Percentiles rank a stretch among this genome's conserved stretches.
These are phyloP conservation scores for Avena sativa DNA, from an alignment of 176 grass and related monocot genomes.

Conservation along the genomic window DNA sequence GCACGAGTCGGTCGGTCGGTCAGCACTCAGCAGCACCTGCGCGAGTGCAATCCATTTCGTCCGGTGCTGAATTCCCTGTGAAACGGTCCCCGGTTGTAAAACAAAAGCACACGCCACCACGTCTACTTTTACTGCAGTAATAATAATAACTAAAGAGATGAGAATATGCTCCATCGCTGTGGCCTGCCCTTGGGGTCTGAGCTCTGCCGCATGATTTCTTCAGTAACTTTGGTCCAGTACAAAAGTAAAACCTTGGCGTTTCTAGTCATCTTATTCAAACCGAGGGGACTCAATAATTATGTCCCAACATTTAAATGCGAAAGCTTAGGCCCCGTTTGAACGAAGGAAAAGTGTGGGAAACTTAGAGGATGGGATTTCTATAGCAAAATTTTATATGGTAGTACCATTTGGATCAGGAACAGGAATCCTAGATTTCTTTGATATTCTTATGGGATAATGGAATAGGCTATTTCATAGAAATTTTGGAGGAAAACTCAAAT, in stretches of 20 bases:
- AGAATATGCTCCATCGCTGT: conserved; percentile 36
- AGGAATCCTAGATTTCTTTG: too few species aligned
- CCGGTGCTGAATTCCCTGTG: conserved; percentile 47
- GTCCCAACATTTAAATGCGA: too few species aligned
- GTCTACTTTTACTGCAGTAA: conserved; percentile 30
- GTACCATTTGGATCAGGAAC: too few species aligned
- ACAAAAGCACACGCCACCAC: conserved; percentile 12
- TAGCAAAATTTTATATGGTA: too few species aligned
- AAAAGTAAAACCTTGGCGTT: neutral
- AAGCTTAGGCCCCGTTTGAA: too few species aligned
- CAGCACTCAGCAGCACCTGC: conserved; percentile 15
- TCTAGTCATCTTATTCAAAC: neutral
- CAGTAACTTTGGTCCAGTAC: neutral
- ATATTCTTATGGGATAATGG: too few species aligned
- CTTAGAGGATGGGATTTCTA: too few species aligned
- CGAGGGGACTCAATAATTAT: too few species aligned
- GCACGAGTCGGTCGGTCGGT: conserved; percentile 17
- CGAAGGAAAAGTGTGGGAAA: too few species aligned
- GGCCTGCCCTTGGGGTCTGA: neutral
- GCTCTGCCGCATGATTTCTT: conserved; percentile 1
- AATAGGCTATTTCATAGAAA: too few species aligned
- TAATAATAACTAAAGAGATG: neutral
- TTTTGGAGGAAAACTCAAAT: too few species aligned
- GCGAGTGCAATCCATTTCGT: conserved; percentile 42
- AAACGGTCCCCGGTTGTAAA: conserved; percentile 1